Evolutionary conservation across 2,329 filamentous ascomycete species (phyloP).

Genomic region (Sphaerostilbella broomeana): DNA sequence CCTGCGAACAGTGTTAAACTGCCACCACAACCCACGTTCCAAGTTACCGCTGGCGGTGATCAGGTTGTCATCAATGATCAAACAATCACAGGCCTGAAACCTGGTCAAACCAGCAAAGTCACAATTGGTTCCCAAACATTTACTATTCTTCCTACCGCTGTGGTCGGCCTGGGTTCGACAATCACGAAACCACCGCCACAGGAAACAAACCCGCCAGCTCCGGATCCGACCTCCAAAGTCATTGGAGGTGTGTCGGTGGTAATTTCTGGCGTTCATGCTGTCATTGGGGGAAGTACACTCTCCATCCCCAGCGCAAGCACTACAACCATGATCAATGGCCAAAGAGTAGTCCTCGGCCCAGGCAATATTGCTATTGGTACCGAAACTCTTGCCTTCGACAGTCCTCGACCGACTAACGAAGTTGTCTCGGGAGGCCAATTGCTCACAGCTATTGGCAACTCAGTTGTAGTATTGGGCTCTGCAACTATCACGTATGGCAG

Average conservation of each 20-base stretch:
- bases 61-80: constrained; percentile 42
- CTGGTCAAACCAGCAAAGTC: constrained; percentile 35
- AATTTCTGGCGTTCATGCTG: constrained; percentile 34
- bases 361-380: constrained; percentile 30
- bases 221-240: constrained; percentile 31
- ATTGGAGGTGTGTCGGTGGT: constrained; percentile 36
- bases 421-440: constrained; percentile 43
- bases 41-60: constrained; percentile 37
- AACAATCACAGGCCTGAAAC: constrained; percentile 36
- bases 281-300: constrained; percentile 38
- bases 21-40: constrained; percentile 24
- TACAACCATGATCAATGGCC: constrained; percentile 28
- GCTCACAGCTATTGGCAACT: constrained; percentile 37
- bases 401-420: constrained; percentile 33
- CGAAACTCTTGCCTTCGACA: constrained; percentile 32
- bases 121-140: constrained; percentile 38
- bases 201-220: constrained; percentile 24
- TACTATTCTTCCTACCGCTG: constrained; percentile 40
- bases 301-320: constrained; percentile 32
- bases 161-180: constrained; percentile 39
- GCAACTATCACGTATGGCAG: constrained; percentile 42
- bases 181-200: constrained; percentile 34
- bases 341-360: constrained; percentile 29
- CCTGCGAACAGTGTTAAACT: constrained; percentile 1
- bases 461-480: constrained; percentile 34